Evolutionary conservation across 768 basidiomycete species (phyloP), one percentile per base, ranked within the genome.

Genomic region (Cystofilobasidium bisporidii): DNA sequence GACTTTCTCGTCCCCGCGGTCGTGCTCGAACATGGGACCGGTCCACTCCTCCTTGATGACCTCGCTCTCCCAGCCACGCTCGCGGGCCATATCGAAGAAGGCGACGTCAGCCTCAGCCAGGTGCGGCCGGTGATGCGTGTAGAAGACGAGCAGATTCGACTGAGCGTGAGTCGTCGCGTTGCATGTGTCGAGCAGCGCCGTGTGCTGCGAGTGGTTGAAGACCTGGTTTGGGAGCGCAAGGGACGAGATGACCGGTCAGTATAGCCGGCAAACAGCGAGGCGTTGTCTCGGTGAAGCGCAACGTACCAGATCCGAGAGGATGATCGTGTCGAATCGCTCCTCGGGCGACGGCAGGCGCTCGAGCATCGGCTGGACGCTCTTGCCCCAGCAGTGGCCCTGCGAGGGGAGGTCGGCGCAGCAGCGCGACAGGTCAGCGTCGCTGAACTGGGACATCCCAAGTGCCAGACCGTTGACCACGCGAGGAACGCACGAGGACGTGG

Each of bases 41-140:
- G 26, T 87, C 67, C 77, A 82, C 72, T 82, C 81, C 4, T 81
- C 84, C 6, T 89, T 73, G 26, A 92, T 81, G 72, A 87, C 79
- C 71, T 88, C 83, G 69, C 87, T 88, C 6, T 70, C 70, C 93
- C 91, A 94, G 0, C 88, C 87, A 11, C 77, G 75, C 41, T 75
- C 76, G 40, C 78, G 73, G 3, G 88, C 89, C 72, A 82, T 83
- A 12, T 73, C 73, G 73, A 97, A 91, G 76, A 94, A 96, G 2
- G 82, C 81, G 79, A 92, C 83, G 73, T 96, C 92, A 17, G 85
- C 83, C 65, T 87, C 80, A 0, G 89, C 89, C 11, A 91, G 81
- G 68, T 87, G 87, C 0, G 92, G 92, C 0, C 88, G 82, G 71
- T 96, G 91, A 69, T 93, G 91, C 0, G 87, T 86, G 75, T 88